Evolutionary conservation across 352 stramenopile species (phyloP).

Genomic region (Globisporangium splendens): DNA sequence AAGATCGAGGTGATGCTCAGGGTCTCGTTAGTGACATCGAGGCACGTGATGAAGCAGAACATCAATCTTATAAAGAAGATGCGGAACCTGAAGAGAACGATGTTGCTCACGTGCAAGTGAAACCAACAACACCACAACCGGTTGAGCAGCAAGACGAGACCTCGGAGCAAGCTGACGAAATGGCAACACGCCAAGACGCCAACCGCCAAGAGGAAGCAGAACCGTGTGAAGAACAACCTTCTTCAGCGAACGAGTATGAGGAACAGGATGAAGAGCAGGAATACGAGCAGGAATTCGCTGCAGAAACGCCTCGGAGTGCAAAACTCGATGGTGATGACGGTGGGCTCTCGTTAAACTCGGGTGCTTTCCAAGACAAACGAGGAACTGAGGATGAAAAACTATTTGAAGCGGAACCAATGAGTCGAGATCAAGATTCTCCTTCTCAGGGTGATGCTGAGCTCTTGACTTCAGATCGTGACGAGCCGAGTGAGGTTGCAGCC

Average conservation of each 20-base stretch:
- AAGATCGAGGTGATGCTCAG: too few relatives aligned
- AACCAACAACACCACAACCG: too few relatives aligned
- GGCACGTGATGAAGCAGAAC: too few relatives aligned
- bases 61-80: too few relatives aligned
- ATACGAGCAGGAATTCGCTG: conserved; percentile 8
- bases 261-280: background rate
- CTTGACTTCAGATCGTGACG: background rate
- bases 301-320: conserved; percentile 2
- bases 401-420: background rate
- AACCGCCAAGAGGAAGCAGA: too few relatives aligned
- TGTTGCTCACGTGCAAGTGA: too few relatives aligned
- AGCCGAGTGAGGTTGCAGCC: background rate
- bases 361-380: background rate
- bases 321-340: background rate
- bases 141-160: background rate
- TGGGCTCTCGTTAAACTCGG: background rate
- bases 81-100: too few relatives aligned
- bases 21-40: too few relatives aligned
- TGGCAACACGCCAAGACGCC: too few relatives aligned
- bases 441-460: background rate
- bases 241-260: background rate
- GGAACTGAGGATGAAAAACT: background rate
- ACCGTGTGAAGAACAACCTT: too few relatives aligned
- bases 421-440: background rate
- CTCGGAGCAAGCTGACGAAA: too few relatives aligned